Base-by-base conservation (phyloP, 768 basidiomycete species). In the Melanogaster broomeanus region DNA sequence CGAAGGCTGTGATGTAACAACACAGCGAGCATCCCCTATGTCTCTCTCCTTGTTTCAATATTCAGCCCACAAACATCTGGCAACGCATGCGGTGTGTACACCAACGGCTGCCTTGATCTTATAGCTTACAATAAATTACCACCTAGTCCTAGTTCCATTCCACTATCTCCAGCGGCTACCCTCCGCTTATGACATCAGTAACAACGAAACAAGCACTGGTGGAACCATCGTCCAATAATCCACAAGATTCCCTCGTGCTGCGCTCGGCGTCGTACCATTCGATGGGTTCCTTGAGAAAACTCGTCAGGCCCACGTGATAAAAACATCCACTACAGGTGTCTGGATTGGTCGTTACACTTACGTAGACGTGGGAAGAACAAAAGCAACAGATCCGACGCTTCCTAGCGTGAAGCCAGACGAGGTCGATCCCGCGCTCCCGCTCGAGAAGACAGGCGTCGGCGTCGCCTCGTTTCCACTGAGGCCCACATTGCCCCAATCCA, bases 401-500 rank as follows among this genome's bases (percentile, higher is more conserved):
- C 56, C 43, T 13, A 66, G 19, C 34, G 41, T 12, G 28, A 67
- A 55, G 3, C 62, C 63, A 35, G 52, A 52, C 34, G 61, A 47
- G 12, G 54, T 38, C 30, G 7, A 19, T 18, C 13, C 13, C 27
- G 38, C n/a, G 16, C 46, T 42, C 38, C 65, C 64, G 6, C 47
- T 48, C 21, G 56, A 47, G 19, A 62, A 65, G 3, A 62, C 27
- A 2, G 35, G 4, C 16, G 30, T 10, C 3, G 35, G 4, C 16
- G 30, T 10, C 3, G 48, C 48, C 2, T 37, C 43, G 0, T 6
- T 12, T 3, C 53, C 55, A 8, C 35, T 40, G 13, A 69, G 62
- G 3, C 43, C 24, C 6, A 77, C 42, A 11, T 73, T 63, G 3
- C 24, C 22, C 41, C 78, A 63, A 24, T 59, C 51, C 6, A 83